Evolutionary conservation across 352 stramenopile species (phyloP).

Genomic region (Pilasporangium apinafurcum): DNA sequence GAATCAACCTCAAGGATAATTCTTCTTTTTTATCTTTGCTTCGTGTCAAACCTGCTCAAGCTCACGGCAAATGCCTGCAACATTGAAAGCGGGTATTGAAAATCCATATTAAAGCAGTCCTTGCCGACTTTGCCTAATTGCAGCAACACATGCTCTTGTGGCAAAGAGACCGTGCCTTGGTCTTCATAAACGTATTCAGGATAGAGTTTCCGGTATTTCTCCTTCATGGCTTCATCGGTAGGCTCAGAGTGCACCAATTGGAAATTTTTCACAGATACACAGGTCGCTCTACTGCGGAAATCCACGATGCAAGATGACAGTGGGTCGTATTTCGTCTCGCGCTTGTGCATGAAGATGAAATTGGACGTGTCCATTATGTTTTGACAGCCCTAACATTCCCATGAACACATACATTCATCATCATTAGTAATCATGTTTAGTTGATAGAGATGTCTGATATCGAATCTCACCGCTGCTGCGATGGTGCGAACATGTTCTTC

Average conservation of each 20-base stretch:
- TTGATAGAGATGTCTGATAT: no score
- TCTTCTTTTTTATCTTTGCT: constrained; percentile 78
- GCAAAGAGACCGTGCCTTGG: constrained; percentile 74
- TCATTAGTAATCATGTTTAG: no score
- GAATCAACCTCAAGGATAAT: no score
- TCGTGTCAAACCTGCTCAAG: constrained; percentile 89
- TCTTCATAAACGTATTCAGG: constrained; percentile 76
- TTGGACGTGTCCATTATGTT: constrained; percentile 77
- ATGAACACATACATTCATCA: not conserved
- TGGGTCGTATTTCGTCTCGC: constrained; percentile 87
- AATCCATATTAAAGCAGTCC: constrained; percentile 95
- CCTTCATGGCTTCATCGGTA: constrained; percentile 53
- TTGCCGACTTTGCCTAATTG: constrained; percentile 87
- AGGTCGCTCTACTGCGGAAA: constrained; percentile 87
- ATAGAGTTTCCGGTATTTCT: constrained; percentile 65
- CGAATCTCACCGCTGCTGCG: constrained; percentile 33
- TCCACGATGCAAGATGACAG: constrained; percentile 90
- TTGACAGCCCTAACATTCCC: constrained; percentile 42
- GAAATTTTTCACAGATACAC: constrained; percentile 91
- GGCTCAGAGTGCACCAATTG: constrained; percentile 86
- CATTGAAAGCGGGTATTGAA: constrained; percentile 89
- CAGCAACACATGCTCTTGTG: constrained; percentile 78
- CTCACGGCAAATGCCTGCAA: constrained; percentile 91
- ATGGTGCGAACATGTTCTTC: constrained; percentile 68
- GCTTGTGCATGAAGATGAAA: constrained; percentile 81